Evolutionary conservation across 441 rosid species (phyloP), one percentile per base, ranked within the genome.

Genomic region (Populus hybrid): DNA sequence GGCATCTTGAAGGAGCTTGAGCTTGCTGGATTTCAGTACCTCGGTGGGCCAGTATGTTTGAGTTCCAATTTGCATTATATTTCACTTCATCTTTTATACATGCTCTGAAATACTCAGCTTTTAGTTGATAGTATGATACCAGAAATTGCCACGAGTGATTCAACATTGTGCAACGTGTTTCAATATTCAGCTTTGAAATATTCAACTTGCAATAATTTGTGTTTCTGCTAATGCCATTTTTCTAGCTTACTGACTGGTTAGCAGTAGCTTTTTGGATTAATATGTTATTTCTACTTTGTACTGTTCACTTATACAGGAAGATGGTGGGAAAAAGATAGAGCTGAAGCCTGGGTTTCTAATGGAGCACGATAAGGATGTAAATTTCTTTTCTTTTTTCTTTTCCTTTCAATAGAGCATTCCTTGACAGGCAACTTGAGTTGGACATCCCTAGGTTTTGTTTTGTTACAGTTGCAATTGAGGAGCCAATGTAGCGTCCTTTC

Each of bases 1-100:
- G 99, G 99, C 81, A 96, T 96, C 84, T 91, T 96, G 86, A 94
- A 92, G 89, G 99, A 96, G 89, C 99, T 94, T 70, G 95, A 96
- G 84, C 97, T 92, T 72, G 99, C 98, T 68, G 99, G 99, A 82
- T 88, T 87, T 83, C 95, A 93, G 76, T 89, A 92, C 83, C 87
- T 96, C 63, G 99, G 98, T 79, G 99, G 99, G 69, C 99, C 97
- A 67, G 99, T 96, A 91, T 69, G 95, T 84, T 76, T 75, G 28
- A 26, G 14, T 85, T 76, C 77, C 81, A 76, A 18, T 78, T 74
- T 35, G 36, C 21, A 50, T 53, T 64, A 56, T 56, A 20, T 20
- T 10, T 68, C 3, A 12, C 31, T 5, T 69, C 4, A 1, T 69
- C 26, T 4, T 69, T 16, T 68, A 5, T 10, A 33, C 21, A 35